Conservation (phyloP, 2,329 filamentous ascomycete genomes). For the Pseudogymnoascus sp. region DNA sequence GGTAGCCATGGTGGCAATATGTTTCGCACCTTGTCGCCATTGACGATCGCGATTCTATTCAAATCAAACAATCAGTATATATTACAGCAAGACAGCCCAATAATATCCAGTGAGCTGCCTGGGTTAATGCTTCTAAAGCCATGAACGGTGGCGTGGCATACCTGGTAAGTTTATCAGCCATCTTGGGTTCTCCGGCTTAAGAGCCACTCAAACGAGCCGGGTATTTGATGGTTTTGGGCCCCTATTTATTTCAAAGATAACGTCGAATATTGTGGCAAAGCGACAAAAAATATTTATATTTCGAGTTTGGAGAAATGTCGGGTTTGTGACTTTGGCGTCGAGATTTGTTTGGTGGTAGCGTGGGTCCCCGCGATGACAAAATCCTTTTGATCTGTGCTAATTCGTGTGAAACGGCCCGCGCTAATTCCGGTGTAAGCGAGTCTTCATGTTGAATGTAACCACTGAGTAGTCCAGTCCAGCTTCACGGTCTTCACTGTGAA, state of each 20-base stretch:
- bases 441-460: slow-evolving; percentile 9
- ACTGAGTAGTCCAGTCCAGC: slow-evolving; percentile 6
- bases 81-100: background rate
- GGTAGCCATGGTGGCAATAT: slow-evolving; percentile 33
- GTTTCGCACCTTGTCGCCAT: slow-evolving; percentile 79
- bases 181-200: slow-evolving; percentile 32
- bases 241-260: background rate
- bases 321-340: slow-evolving; percentile 1
- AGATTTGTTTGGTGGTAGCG: slow-evolving; percentile 10
- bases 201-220: slow-evolving; percentile 1
- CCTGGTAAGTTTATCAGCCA: slow-evolving; percentile 94
- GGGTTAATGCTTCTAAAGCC: background rate
- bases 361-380: slow-evolving; percentile 10
- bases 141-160: slow-evolving; percentile 39
- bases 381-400: slow-evolving; percentile 10
- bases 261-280: background rate
- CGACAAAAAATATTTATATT: slow-evolving; percentile 1
- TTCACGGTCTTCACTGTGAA: slow-evolving; percentile 2
- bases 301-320: slow-evolving; percentile 1
- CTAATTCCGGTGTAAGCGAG: slow-evolving; percentile 9
- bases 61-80: slow-evolving; percentile 7
- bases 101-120: slow-evolving; percentile 4
- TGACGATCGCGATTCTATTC: slow-evolving; percentile 93
- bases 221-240: background rate
- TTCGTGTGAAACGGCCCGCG: slow-evolving; percentile 10